Evolutionary conservation across 1,284 basidiomycete species (phyloP), one percentile per base, ranked within the genome.

Genomic region (Sporisorium exsertum): DNA sequence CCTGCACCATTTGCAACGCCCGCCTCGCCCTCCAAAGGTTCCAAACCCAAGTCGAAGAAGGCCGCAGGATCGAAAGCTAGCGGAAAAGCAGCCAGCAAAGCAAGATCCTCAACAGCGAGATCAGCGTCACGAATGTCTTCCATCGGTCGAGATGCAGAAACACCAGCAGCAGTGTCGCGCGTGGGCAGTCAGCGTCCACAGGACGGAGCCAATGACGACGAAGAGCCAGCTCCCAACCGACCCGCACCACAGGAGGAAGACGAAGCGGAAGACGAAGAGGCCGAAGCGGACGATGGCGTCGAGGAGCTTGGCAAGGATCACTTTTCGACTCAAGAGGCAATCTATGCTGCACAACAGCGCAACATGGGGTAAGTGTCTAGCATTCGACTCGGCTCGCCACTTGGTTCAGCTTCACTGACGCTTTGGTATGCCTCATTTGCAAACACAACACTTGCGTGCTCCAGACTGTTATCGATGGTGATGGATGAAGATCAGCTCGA

Each of bases 401-500:
- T 12, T 18, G 4, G n/a, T 18, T 1, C 40, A n/a, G 18, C 18
- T 43, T 43, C n/a, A 43, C 40, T 43, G n/a, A 43, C 40, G 18
- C n/a, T 43, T 43, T 40, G 3, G 4, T 8, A n/a, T 40, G 37
- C 18, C 3, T 8, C 16, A 9, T 12, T n/a, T 40, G 37, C 16
- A 18, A 18, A 40, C 37, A 8, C 37, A n/a, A 5, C 37, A 8
- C 2, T 40, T 16, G 37, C 37, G 5, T n/a, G n/a, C 40, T 18
- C 3, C 7, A 43, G 40, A 81, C 91, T 94, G 47, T 87, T 95
- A 62, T 93, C 95, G 89, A 92, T 94, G 84, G 92, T 93, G 77
- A 92, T 95, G 81, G 91, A 91, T 69, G 89, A 91, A 2, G 91
- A 89, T 16, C 94, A 96, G 83, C 93, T 94, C 80, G 93, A 94